Evolutionary conservation across 371 early-diverging fungal species (phyloP).

Genomic region (Smittium mucronatum): DNA sequence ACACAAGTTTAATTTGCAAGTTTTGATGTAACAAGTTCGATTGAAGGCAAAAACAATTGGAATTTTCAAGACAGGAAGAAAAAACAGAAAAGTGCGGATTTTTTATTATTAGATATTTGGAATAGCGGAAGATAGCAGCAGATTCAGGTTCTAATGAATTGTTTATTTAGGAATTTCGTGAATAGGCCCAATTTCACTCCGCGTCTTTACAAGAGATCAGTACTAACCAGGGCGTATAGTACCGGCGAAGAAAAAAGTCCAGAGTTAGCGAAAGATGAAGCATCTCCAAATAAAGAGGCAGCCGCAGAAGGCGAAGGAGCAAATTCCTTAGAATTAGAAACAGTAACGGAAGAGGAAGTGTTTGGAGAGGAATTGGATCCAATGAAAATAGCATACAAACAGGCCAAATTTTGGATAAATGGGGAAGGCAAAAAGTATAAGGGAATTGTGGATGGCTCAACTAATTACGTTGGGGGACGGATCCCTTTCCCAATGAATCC

Average conservation of each 20-base stretch:
- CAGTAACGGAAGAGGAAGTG: neutral
- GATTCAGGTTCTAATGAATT: no score
- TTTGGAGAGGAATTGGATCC: slow-evolving; percentile 10
- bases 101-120: no score
- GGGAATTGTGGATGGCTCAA: slow-evolving; percentile 10
- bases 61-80: no score
- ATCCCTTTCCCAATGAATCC: slow-evolving; percentile 83
- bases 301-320: neutral
- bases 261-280: neutral
- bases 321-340: neutral
- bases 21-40: no score
- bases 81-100: no score
- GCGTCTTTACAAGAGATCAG: no score
- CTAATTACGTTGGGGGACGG: slow-evolving; percentile 18
- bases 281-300: neutral
- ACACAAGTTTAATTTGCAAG: no score
- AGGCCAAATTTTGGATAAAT: slow-evolving; percentile 20
- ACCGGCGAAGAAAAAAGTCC: neutral
- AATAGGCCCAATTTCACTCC: no score
- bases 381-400: neutral
- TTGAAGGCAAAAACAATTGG: no score
- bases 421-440: slow-evolving; percentile 17
- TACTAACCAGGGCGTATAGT: no score
- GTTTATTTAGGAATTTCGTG: no score
- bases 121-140: no score